A percentile compares a stretch with the other conserved stretches of the same genome.
Evolutionary conservation across 73 alveolate species (phyloP).

Genomic region (Paramecium caudatum): DNA sequence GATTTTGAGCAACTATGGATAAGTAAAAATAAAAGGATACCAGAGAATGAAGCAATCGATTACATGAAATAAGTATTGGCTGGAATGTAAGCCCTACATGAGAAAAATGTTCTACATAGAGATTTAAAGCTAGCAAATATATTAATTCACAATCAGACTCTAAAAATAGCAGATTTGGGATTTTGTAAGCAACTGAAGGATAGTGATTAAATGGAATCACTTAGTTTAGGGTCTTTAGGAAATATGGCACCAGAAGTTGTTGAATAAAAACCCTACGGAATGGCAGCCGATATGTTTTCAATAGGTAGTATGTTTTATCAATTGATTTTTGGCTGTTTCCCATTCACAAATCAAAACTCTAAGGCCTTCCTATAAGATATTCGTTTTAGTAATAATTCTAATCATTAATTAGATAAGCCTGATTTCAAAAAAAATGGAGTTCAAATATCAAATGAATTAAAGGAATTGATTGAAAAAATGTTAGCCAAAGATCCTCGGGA

Average conservation of each 20-base stretch:
- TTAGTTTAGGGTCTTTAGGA: conserved; percentile 55
- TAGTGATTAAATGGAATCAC: background rate
- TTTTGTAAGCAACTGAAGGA: conserved; percentile 51
- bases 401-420: background rate
- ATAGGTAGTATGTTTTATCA: conserved; percentile 63
- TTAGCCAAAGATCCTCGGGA: conserved; percentile 8
- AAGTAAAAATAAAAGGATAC: conserved; percentile 23
- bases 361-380: conserved; percentile 31
- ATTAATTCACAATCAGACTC: conserved; percentile 48
- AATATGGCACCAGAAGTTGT: conserved; percentile 69
- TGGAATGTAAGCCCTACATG: conserved; percentile 69
- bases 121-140: conserved; percentile 57
- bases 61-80: conserved; percentile 45
- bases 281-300: conserved; percentile 68
- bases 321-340: conserved; percentile 44
- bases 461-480: background rate
- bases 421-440: conserved; percentile 51
- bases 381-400: background rate
- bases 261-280: conserved; percentile 62
- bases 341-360: conserved; percentile 2
- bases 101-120: conserved; percentile 56
- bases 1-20: conserved; percentile 64
- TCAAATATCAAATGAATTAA: conserved; percentile 2
- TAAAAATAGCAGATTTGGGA: conserved; percentile 65
- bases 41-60: conserved; percentile 48